A percentile compares a stretch with the other conserved stretches of the same genome.
Conservation (phyloP, 495 filamentous ascomycete genomes). For the Daldinia loculata region DNA sequence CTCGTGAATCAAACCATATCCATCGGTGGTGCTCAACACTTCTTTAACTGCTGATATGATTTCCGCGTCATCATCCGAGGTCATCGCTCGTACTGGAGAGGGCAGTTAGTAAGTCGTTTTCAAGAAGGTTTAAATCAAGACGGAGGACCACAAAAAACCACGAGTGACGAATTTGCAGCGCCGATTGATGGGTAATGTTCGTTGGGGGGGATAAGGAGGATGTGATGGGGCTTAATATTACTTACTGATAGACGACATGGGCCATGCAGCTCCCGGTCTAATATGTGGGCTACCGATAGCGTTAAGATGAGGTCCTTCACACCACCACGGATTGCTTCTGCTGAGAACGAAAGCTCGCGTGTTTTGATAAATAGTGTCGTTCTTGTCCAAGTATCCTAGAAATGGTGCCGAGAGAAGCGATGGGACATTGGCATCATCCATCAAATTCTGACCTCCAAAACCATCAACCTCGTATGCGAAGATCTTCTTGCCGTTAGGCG, state of each 20-base stretch:
- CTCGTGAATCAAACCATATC: conserved; percentile 69
- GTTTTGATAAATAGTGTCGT: conserved; percentile 58
- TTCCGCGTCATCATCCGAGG: conserved; percentile 56
- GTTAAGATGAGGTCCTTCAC: conserved; percentile 60
- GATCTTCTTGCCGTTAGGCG: conserved; percentile 51
- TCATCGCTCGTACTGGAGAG: conserved; percentile 49
- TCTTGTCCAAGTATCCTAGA: conserved; percentile 55
- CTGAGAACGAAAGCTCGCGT: conserved; percentile 61
- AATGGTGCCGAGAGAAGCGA: conserved; percentile 64
- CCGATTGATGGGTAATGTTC: background rate
- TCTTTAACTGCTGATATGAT: conserved; percentile 56
- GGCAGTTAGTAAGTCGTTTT: background rate
- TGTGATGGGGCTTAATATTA: background rate
- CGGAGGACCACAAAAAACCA: background rate
- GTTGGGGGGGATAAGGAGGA: conserved; percentile 42
- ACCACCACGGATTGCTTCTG: conserved; percentile 65
- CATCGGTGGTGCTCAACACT: conserved; percentile 62
- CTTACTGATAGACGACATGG: conserved; percentile 62
- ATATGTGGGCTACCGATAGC: conserved; percentile 66
- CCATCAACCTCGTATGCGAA: conserved; percentile 72
- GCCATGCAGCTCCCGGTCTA: conserved; percentile 67
- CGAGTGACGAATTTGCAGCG: background rate
- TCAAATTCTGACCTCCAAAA: conserved; percentile 60
- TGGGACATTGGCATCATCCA: conserved; percentile 73
- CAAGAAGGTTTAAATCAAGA: background rate